Evolutionary conservation across 164 flowering plant genomes (phyloP).

Genomic region (Paratinospora sagittata): DNA sequence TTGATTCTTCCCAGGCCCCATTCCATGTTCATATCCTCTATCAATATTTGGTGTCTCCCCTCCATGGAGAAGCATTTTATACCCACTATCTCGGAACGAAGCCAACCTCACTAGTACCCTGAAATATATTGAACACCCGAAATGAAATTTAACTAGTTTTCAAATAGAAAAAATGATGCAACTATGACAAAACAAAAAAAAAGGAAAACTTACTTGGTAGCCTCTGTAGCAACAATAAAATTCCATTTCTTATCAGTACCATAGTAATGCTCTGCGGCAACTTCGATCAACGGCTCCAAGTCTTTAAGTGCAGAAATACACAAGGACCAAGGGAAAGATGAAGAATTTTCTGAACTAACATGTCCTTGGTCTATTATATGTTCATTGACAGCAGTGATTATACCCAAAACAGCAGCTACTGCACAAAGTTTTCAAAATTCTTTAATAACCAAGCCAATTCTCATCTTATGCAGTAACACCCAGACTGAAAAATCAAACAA

Average conservation of each 20-base stretch:
- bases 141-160: conserved; percentile 2
- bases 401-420: conserved; percentile 79
- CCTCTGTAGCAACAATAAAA: conserved; percentile 74
- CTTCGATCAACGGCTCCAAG: conserved; percentile 91
- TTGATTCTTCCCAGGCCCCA: conserved; percentile 29
- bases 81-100: conserved; percentile 65
- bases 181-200: not conserved
- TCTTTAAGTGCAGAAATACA: conserved; percentile 74
- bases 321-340: conserved; percentile 63
- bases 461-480: not conserved
- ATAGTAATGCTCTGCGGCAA: conserved; percentile 66
- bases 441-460: conserved; percentile 5
- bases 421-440: conserved; percentile 20
- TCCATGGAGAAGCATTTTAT: conserved; percentile 87
- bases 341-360: conserved; percentile 26
- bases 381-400: conserved; percentile 69
- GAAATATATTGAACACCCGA: conserved; percentile 17
- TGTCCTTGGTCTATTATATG: conserved; percentile 60
- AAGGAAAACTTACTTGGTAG: conserved; percentile 55
- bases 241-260: conserved; percentile 93
- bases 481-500: conserved; percentile 1
- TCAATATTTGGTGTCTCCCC: conserved; percentile 59
- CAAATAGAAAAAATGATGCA: not conserved
- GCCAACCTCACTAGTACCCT: conserved; percentile 80
- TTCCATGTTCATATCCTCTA: conserved; percentile 20